Percentiles rank a stretch among this genome's conserved stretches.
Conservation (phyloP, 2,329 filamentous ascomycete genomes). For the Colletotrichum liriopes region DNA sequence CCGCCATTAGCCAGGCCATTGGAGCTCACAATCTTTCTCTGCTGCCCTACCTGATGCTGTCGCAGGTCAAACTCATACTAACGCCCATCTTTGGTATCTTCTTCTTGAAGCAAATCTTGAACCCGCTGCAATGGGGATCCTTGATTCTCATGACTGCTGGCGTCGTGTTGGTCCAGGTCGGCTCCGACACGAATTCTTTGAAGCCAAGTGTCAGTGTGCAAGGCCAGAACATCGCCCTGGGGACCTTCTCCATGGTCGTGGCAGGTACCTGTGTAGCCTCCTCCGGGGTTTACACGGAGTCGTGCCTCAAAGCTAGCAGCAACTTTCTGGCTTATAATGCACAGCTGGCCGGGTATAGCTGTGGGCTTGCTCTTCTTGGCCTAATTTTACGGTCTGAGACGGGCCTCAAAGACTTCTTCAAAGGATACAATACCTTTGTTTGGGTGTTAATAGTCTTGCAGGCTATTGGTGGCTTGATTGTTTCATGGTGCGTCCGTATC, state of each 20-base stretch:
- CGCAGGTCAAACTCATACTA: background rate
- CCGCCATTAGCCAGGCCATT: background rate
- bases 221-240: background rate
- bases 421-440: background rate
- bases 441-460: background rate
- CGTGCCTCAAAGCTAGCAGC: background rate
- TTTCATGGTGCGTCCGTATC: background rate
- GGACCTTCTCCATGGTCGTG: background rate
- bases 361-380: background rate
- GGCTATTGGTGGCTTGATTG: background rate
- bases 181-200: background rate
- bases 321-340: background rate
- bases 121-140: background rate
- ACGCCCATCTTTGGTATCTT: background rate
- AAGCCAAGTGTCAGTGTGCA: background rate
- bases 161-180: background rate
- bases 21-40: background rate
- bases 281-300: background rate
- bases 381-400: background rate
- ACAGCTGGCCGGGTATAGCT: background rate
- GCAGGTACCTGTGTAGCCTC: background rate
- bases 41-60: slow-evolving; percentile 1
- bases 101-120: background rate
- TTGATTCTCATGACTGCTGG: background rate
- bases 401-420: background rate